phyloP scores from a whole-genome alignment of 208 protist species.

The Crithidia bombi region DNA sequence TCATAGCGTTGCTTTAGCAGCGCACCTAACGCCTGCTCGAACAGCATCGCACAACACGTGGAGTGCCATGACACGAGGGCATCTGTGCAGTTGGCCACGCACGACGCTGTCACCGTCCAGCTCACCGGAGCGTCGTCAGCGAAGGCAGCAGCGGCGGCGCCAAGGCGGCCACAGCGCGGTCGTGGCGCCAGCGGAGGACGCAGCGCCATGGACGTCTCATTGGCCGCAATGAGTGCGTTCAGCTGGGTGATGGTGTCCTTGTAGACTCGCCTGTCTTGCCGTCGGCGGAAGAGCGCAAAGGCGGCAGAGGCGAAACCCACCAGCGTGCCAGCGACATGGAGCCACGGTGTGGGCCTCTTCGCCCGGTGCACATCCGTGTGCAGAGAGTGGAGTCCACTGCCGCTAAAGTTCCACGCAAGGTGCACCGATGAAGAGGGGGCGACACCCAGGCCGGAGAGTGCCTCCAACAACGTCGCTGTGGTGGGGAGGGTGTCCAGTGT shows the following conservation, averaged over 20 bases:
- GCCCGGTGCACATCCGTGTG: background rate
- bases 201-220: conserved; percentile 5
- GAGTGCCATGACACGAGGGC: conserved; percentile 38
- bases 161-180: conserved; percentile 1
- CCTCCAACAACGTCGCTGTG: conserved; percentile 1
- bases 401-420: conserved; percentile 24
- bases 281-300: conserved; percentile 24
- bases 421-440: background rate
- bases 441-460: background rate
- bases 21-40: conserved; percentile 21
- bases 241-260: conserved; percentile 25
- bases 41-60: conserved; percentile 32
- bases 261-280: conserved; percentile 18
- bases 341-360: background rate
- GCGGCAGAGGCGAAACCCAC: conserved; percentile 13
- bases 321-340: conserved; percentile 13
- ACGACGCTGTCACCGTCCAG: conserved; percentile 19
- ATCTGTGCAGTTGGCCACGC: conserved; percentile 13
- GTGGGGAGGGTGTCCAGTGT: conserved; percentile 10
- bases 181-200: background rate
- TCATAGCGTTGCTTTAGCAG: conserved; percentile 1
- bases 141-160: conserved; percentile 2
- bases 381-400: conserved; percentile 4
- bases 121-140: conserved; percentile 6
- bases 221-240: conserved; percentile 17